These are phyloP conservation scores for Phytophthora parvispora DNA, from an alignment of 352 stramenopile genomes.

Conservation along the genomic window DNA sequence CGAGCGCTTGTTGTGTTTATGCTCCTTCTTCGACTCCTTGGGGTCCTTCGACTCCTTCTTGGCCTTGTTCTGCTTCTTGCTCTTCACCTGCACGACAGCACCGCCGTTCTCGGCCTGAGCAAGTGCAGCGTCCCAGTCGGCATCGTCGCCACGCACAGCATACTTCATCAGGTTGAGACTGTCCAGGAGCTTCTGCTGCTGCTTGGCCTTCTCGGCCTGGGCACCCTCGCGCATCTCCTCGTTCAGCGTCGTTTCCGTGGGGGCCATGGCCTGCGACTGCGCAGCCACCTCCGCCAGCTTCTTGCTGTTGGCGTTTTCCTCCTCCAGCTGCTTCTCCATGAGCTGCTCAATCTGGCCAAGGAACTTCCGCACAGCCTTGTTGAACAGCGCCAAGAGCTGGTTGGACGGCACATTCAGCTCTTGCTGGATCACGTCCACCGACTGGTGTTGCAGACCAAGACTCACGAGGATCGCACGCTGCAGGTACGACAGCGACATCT, in stretches of 20 bases:
- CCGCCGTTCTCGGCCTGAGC: conserved; percentile 44
- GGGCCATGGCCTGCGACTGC: conserved; percentile 82
- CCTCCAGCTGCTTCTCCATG: conserved; percentile 87
- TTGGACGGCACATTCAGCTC: conserved; percentile 97
- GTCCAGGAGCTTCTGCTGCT: conserved; percentile 88
- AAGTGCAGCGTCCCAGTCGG: conserved; percentile 92
- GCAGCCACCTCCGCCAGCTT: conserved; percentile 66
- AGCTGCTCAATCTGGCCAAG: conserved; percentile 81
- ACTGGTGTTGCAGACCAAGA: conserved; percentile 95
- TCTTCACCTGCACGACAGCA: conserved; percentile 86
- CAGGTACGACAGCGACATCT: conserved; percentile 95
- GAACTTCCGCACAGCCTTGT: conserved; percentile 97
- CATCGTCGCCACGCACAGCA: conserved; percentile 93
- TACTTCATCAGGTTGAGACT: conserved; percentile 97
- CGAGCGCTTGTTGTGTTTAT: conserved; percentile 46
- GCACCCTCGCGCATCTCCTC: conserved; percentile 84
- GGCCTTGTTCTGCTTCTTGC: conserved; percentile 81
- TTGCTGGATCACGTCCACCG: conserved; percentile 94
- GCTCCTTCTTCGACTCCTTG: conserved; percentile 73
- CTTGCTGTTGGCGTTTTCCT: conserved; percentile 63
- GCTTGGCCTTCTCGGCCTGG: conserved; percentile 84
- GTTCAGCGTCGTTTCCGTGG: conserved; percentile 85
- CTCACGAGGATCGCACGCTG: conserved; percentile 97
- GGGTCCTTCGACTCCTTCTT: conserved; percentile 80
- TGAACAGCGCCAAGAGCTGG: conserved; percentile 98